Conservation (phyloP, 164 flowering plant genomes). For the Berberis thunbergii region DNA sequence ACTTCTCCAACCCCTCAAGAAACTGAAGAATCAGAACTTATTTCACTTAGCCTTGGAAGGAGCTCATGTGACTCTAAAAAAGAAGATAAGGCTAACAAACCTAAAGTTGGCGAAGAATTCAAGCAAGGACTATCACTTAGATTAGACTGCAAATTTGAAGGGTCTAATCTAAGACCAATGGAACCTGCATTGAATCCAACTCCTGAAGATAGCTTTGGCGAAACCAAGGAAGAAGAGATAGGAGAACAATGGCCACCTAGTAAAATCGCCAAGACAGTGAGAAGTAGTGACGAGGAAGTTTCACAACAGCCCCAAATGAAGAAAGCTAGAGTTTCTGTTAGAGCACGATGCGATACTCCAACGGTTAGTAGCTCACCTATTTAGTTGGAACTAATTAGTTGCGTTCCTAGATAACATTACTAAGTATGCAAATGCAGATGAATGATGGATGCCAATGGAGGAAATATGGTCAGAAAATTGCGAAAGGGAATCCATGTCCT, state of each 20-base stretch:
- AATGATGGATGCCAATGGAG: slow-evolving; percentile 97
- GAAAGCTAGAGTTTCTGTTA: slow-evolving; percentile 83
- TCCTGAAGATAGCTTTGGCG: slow-evolving; percentile 34
- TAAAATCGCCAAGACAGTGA: slow-evolving; percentile 34
- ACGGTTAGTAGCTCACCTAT: slow-evolving; percentile 40
- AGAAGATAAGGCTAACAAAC: slow-evolving; percentile 24
- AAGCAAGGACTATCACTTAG: slow-evolving; percentile 36
- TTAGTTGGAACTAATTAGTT: too few relatives aligned
- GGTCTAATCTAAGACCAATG: background rate
- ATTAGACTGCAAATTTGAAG: slow-evolving; percentile 27
- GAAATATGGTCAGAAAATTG: slow-evolving; percentile 91
- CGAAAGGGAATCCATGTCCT: slow-evolving; percentile 96
- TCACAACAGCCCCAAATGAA: slow-evolving; percentile 40
- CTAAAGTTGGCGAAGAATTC: slow-evolving; percentile 13
- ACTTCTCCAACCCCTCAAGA: slow-evolving; percentile 7
- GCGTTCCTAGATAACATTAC: too few relatives aligned
- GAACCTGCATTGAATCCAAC: slow-evolving; percentile 20
- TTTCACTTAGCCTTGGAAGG: slow-evolving; percentile 72
- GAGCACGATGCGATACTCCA: slow-evolving; percentile 74
- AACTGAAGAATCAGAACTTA: slow-evolving; percentile 44
- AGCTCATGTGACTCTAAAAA: slow-evolving; percentile 22
- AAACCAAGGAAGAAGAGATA: slow-evolving; percentile 30
- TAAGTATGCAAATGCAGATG: slow-evolving; percentile 39
- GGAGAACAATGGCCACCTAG: slow-evolving; percentile 46
- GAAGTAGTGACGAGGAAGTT: slow-evolving; percentile 43